Evolutionary conservation across 176 grass and related monocot species (phyloP).

Genomic region (Elymus sibiricus): DNA sequence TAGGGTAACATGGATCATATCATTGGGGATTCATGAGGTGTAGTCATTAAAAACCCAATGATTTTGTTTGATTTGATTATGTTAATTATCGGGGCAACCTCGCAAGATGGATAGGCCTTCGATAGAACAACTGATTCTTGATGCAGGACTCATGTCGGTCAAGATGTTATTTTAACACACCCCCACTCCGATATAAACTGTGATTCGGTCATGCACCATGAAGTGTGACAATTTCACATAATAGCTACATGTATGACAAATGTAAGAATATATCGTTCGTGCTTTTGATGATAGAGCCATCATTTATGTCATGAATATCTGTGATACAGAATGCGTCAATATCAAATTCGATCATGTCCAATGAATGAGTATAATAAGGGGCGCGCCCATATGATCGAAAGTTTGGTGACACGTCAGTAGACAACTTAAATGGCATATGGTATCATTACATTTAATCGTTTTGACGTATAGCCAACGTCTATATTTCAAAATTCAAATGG

Average conservation of each 20-base stretch:
- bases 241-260: background rate
- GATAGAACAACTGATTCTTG: too few species aligned
- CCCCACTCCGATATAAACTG: too few species aligned
- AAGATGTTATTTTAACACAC: too few species aligned
- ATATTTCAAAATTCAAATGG: background rate
- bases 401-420: background rate
- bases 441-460: background rate
- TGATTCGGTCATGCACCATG: background rate
- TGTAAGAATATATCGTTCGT: background rate
- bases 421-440: background rate
- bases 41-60: too few species aligned
- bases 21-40: too few species aligned
- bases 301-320: background rate
- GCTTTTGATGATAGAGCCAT: background rate
- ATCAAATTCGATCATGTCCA: background rate
- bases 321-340: background rate
- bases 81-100: too few species aligned
- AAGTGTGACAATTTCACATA: background rate
- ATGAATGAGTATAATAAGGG: background rate
- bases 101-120: too few species aligned
- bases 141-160: too few species aligned
- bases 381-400: background rate
- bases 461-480: background rate
- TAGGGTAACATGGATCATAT: too few species aligned
- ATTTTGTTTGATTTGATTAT: too few species aligned